These are phyloP conservation scores for Hericium erinaceus DNA, from an alignment of 768 basidiomycete genomes.

Conservation along the genomic window DNA sequence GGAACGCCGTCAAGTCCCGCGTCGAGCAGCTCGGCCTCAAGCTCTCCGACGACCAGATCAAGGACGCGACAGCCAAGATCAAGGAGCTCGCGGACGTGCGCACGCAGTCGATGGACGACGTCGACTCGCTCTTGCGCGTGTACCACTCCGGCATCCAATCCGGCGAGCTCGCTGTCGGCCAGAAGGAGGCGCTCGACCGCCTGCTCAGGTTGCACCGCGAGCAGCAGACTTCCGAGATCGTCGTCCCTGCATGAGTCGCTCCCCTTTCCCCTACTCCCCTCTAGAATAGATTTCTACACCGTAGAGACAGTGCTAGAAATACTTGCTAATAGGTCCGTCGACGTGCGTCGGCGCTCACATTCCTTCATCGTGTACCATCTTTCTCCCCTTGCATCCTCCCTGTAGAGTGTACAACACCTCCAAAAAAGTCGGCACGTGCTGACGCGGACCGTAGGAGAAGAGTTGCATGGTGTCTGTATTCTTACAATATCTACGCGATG, in stretches of 20 bases:
- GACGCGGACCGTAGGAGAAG: no score
- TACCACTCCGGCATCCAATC: conserved; percentile 92
- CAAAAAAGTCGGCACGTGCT: no score
- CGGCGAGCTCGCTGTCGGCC: conserved; percentile 89
- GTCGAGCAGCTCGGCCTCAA: conserved; percentile 92
- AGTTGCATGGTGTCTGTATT: no score
- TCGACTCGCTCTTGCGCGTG: conserved; percentile 91
- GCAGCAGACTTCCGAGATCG: conserved; percentile 6
- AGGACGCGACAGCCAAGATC: conserved; percentile 98
- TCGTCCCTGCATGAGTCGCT: background rate
- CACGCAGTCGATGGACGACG: conserved; percentile 98
- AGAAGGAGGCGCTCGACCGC: conserved; percentile 83
- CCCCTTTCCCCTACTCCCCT: background rate
- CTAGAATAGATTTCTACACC: background rate
- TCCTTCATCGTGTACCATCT: no score
- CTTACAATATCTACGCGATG: no score
- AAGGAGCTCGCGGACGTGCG: conserved; percentile 98
- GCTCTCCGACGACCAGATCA: conserved; percentile 90
- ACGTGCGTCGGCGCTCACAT: no score
- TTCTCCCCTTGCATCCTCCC: no score
- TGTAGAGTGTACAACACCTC: no score
- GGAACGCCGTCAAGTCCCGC: conserved; percentile 99
- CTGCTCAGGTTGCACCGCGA: conserved; percentile 73
- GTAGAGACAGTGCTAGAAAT: no score
- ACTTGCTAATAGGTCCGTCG: no score